These are phyloP conservation scores for Chrysochromulina parva DNA, from an alignment of 78 protist genomes.

Conservation along the genomic window DNA sequence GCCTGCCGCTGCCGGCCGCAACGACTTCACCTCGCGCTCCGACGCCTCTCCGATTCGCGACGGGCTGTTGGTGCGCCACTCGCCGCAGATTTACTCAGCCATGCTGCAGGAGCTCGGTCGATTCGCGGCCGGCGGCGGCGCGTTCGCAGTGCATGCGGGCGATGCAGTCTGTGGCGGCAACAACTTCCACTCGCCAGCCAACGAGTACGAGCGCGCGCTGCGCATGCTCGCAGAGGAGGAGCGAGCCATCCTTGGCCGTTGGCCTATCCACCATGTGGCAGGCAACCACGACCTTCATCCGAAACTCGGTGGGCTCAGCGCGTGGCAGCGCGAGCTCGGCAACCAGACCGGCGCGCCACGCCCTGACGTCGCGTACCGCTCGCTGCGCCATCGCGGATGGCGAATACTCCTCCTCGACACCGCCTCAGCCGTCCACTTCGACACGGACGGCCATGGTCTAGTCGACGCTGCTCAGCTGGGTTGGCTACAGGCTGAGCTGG, in stretches of 20 bases:
- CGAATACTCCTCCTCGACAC: background rate
- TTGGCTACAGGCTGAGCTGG: background rate
- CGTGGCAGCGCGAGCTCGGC: background rate
- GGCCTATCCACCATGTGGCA: background rate
- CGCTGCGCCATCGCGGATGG: background rate
- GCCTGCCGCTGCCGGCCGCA: too few species aligned
- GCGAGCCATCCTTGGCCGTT: background rate
- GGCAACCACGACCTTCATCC: constrained; percentile 19
- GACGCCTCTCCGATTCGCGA: background rate
- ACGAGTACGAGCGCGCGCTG: background rate
- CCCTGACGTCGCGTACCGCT: background rate
- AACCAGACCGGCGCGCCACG: background rate
- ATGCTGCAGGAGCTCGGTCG: background rate
- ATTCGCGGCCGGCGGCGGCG: background rate
- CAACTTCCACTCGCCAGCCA: background rate
- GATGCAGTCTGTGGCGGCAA: constrained; percentile 14
- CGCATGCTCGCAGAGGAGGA: background rate
- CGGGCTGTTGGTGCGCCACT: background rate
- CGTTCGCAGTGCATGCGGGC: background rate
- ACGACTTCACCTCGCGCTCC: too few species aligned
- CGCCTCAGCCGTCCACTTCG: background rate
- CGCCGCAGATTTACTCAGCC: background rate
- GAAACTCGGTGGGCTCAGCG: background rate
- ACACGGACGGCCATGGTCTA: background rate
- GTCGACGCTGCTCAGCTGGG: background rate